Percentiles rank a stretch among this genome's conserved stretches.
phyloP scores from a whole-genome alignment of 805 yeast species.

The Saccharomycopsis olivae region DNA sequence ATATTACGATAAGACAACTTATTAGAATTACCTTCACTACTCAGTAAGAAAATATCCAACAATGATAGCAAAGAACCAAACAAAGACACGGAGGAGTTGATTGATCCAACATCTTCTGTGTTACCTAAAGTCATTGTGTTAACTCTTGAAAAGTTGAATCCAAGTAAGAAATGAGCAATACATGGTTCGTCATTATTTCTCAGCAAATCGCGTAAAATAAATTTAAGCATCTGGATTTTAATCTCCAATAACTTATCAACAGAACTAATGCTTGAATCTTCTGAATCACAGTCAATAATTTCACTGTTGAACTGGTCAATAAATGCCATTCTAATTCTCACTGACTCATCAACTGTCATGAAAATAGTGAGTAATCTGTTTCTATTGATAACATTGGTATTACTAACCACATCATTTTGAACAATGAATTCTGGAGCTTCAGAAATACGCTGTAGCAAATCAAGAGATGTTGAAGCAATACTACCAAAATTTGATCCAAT shows the following conservation, averaged over 20 bases:
- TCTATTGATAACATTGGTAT: constrained; percentile 29
- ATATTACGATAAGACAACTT: constrained; percentile 32
- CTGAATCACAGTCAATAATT: constrained; percentile 7
- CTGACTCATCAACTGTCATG: constrained; percentile 70
- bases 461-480: constrained; percentile 44
- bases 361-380: constrained; percentile 61
- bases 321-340: constrained; percentile 61
- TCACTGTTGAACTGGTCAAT: constrained; percentile 53
- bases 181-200: constrained; percentile 32
- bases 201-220: constrained; percentile 40
- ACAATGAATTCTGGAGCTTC: constrained; percentile 36
- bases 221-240: constrained; percentile 50
- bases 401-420: constrained; percentile 19
- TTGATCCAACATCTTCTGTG: constrained; percentile 36
- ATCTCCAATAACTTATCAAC: constrained; percentile 32
- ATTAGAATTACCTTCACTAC: not conserved
- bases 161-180: constrained; percentile 67
- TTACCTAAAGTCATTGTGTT: constrained; percentile 32
- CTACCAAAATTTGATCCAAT: constrained; percentile 44
- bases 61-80: constrained; percentile 43
- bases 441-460: constrained; percentile 42
- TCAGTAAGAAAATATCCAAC: constrained; percentile 31
- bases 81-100: constrained; percentile 43
- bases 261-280: constrained; percentile 18
- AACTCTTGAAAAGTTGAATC: constrained; percentile 34